A percentile compares a stretch with the other conserved stretches of the same genome.
phyloP scores from a whole-genome alignment of 169 alveolate genomes.

The Plasmodium gaboni region DNA sequence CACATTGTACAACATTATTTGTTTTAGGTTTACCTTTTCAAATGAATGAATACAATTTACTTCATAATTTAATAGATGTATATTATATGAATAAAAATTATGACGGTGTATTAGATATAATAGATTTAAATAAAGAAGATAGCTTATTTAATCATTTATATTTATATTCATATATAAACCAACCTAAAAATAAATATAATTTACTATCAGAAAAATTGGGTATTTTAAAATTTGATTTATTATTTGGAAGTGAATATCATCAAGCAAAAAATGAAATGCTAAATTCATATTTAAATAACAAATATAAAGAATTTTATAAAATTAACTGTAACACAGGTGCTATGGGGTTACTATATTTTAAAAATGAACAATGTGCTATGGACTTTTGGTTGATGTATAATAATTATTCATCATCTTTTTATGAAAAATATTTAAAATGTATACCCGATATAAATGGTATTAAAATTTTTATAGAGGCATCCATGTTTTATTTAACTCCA shows the following conservation, averaged over 20 bases:
- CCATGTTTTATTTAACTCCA: constrained; percentile 25
- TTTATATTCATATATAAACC: constrained; percentile 22
- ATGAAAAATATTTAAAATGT: constrained; percentile 15
- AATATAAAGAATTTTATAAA: constrained; percentile 17
- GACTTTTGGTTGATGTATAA: constrained; percentile 32
- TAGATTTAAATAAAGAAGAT: constrained; percentile 3
- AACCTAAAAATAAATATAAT: constrained; percentile 26
- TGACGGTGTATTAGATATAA: constrained; percentile 28
- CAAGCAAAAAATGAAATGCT: constrained; percentile 21
- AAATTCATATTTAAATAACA: background rate
- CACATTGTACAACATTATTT: constrained; percentile 27
- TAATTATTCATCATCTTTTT: background rate
- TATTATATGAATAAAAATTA: constrained; percentile 15
- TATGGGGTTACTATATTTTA: constrained; percentile 44
- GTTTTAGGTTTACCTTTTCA: constrained; percentile 30
- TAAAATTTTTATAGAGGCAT: constrained; percentile 62
- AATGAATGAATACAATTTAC: background rate
- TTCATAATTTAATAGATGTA: constrained; percentile 31
- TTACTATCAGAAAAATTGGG: constrained; percentile 38
- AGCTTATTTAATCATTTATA: background rate
- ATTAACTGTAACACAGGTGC: constrained; percentile 12
- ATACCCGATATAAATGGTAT: constrained; percentile 51
- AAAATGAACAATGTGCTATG: constrained; percentile 57
- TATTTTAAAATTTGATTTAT: constrained; percentile 47
- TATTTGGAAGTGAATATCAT: constrained; percentile 27